Conservation (phyloP, 441 rosid species). For the Populus trichocarpa region DNA sequence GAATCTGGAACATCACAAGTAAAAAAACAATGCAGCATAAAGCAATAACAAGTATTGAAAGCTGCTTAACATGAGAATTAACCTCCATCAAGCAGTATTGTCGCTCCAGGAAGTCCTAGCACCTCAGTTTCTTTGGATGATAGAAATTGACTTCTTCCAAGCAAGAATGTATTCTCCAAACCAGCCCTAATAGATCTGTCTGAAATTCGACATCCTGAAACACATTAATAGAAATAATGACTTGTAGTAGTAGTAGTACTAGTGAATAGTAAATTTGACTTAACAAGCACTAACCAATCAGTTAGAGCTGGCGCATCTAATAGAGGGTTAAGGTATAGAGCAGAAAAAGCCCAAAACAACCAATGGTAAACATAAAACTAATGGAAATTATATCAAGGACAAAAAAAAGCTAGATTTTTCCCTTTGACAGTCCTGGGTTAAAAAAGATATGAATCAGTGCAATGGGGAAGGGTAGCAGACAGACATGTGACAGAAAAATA, state of each 20-base stretch:
- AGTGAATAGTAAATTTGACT: not conserved
- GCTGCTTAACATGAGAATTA: not conserved
- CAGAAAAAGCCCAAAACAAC: not conserved
- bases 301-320: not conserved
- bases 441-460: not conserved
- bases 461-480: not conserved
- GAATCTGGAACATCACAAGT: not conserved
- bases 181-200: conserved; percentile 67
- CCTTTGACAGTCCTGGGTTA: not conserved
- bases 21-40: not conserved
- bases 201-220: conserved; percentile 67
- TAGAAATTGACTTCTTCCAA: conserved; percentile 83
- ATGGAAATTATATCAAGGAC: too few species aligned
- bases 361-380: not conserved
- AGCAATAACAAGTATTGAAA: not conserved
- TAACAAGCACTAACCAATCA: not conserved
- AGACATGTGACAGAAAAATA: not conserved
- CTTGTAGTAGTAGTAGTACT: not conserved
- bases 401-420: not conserved
- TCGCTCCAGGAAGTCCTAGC: conserved; percentile 59
- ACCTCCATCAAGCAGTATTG: conserved; percentile 91
- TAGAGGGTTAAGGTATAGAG: not conserved
- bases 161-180: conserved; percentile 64
- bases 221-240: not conserved
- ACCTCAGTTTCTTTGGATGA: conserved; percentile 51